Evolutionary conservation across 2,329 filamentous ascomycete species (phyloP).

Genomic region (Colletotrichum sp.): DNA sequence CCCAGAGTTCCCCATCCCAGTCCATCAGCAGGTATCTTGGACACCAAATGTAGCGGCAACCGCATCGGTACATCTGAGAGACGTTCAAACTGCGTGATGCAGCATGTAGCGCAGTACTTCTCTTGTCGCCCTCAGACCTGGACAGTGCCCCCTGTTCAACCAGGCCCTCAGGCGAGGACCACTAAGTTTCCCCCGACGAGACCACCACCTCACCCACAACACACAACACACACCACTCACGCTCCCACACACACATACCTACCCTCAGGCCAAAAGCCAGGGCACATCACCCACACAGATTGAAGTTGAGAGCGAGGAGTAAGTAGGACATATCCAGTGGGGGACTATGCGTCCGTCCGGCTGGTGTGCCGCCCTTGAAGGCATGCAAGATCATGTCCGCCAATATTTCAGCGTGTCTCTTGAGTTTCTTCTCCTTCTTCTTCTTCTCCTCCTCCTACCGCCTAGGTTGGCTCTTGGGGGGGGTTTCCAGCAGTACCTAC

Average conservation of each 20-base stretch:
- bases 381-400: background rate
- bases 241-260: background rate
- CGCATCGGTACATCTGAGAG: background rate
- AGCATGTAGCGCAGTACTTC: background rate
- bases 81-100: background rate
- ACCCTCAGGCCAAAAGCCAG: constrained; percentile 2
- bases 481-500: background rate
- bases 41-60: background rate
- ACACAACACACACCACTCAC: background rate
- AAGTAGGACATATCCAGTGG: constrained; percentile 20
- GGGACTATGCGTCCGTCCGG: constrained; percentile 32
- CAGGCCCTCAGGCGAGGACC: background rate
- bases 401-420: background rate
- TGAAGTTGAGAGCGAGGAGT: background rate
- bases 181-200: constrained; percentile 5
- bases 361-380: background rate
- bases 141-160: background rate
- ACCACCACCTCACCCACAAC: constrained; percentile 2
- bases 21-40: background rate
- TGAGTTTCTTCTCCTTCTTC: background rate
- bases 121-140: background rate
- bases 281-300: constrained; percentile 15
- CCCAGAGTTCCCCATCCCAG: constrained; percentile 10
- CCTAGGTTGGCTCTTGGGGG: background rate
- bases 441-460: background rate